Evolutionary conservation across 331 rosid species (phyloP).

Genomic region (Pyracantha coccinea): DNA sequence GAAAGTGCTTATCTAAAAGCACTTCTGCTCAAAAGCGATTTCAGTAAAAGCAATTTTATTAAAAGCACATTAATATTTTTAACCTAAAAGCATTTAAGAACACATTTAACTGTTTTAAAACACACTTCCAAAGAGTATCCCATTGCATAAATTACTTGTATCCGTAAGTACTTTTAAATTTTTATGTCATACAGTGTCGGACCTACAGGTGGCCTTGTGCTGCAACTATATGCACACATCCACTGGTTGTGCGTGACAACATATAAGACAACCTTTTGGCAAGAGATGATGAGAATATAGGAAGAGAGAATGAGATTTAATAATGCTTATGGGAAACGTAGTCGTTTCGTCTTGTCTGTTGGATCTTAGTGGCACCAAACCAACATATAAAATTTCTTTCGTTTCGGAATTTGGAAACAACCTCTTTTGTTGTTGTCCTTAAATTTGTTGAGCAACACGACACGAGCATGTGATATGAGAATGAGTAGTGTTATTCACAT

Average conservation of each 20-base stretch:
- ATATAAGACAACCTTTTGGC: not conserved
- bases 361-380: not conserved
- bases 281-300: not conserved
- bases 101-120: no score
- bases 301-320: not conserved
- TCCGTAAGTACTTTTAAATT: no score
- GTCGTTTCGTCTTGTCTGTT: not conserved
- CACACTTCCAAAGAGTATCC: no score
- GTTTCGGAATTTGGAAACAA: slow-evolving; percentile 5
- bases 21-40: no score
- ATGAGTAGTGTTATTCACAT: not conserved
- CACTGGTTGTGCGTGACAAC: not conserved
- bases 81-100: no score
- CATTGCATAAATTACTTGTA: no score
- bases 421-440: not conserved
- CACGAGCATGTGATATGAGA: slow-evolving; percentile 13
- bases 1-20: no score
- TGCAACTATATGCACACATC: no score
- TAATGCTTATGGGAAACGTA: not conserved
- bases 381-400: not conserved
- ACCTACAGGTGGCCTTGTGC: no score
- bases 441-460: not conserved
- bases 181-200: no score
- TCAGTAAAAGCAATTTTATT: no score
- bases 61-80: no score